Evolutionary conservation across 2,329 filamentous ascomycete species (phyloP).

Genomic region (Biscogniauxia mediterranea): DNA sequence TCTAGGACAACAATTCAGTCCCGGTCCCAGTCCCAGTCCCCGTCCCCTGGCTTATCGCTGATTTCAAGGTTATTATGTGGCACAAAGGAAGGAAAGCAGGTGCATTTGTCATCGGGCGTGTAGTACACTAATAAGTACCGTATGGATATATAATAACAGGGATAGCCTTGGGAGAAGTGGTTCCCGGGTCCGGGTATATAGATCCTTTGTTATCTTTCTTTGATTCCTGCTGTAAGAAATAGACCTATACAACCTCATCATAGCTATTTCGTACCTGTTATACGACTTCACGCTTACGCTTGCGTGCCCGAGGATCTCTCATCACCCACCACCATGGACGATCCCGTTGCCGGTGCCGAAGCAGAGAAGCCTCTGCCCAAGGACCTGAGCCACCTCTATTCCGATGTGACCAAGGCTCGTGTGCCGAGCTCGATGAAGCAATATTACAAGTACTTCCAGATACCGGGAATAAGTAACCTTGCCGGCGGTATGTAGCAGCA

Average conservation of each 20-base stretch:
- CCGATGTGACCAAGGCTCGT: conserved; percentile 64
- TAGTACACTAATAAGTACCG: background rate
- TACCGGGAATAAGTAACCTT: conserved; percentile 61
- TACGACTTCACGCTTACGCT: no score
- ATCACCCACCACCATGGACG: conserved; percentile 20
- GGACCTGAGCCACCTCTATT: conserved; percentile 79
- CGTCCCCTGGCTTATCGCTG: no score
- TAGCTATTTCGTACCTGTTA: background rate
- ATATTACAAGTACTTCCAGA: conserved; percentile 81
- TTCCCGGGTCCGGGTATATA: no score
- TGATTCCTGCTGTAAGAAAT: no score
- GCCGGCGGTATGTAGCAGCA: conserved; percentile 51
- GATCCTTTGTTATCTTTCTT: background rate
- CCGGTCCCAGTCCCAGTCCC: no score
- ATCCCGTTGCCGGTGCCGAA: conserved; percentile 15
- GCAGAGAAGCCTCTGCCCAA: conserved; percentile 49
- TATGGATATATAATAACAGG: no score
- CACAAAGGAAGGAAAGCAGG: background rate
- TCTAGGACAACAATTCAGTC: no score
- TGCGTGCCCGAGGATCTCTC: no score
- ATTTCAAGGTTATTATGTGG: no score
- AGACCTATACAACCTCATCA: no score
- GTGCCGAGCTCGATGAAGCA: conserved; percentile 68
- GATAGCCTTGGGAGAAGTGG: no score
- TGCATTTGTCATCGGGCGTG: background rate